phyloP scores from a whole-genome alignment of 2,329 filamentous ascomycete species.

The Aspergillus niger region DNA sequence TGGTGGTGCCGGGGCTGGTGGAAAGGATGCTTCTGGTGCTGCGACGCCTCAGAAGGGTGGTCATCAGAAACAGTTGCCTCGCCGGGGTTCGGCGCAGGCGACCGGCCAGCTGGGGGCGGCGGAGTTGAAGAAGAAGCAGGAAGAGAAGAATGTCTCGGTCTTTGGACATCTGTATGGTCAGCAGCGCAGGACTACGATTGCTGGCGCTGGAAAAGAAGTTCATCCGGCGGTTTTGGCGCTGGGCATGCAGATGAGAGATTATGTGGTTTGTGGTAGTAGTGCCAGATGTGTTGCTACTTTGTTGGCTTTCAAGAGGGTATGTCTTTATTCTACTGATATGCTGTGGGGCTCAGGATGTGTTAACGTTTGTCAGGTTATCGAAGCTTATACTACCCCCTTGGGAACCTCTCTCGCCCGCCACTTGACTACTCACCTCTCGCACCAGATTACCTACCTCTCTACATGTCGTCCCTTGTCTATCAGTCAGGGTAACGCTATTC shows the following conservation, averaged over 20 bases:
- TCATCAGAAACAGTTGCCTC: constrained; percentile 32
- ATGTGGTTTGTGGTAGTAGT: constrained; percentile 85
- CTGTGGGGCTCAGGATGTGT: background rate
- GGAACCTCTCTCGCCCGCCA: constrained; percentile 85
- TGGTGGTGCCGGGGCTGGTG: constrained; percentile 15
- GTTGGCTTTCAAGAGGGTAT: constrained; percentile 82
- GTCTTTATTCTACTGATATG: constrained; percentile 22
- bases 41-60: constrained; percentile 32
- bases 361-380: constrained; percentile 67
- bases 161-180: constrained; percentile 83
- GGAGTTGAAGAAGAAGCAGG: constrained; percentile 52
- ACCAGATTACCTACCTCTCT: constrained; percentile 92
- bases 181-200: constrained; percentile 66
- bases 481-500: constrained; percentile 94
- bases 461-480: constrained; percentile 95
- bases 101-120: constrained; percentile 40
- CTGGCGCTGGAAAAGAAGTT: constrained; percentile 68
- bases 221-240: constrained; percentile 83
- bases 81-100: constrained; percentile 41
- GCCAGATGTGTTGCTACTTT: constrained; percentile 85
- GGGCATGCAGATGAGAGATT: constrained; percentile 87
- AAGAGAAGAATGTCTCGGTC: constrained; percentile 68
- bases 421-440: constrained; percentile 87
- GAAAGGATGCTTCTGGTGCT: constrained; percentile 26
- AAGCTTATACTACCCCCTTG: constrained; percentile 85